Evolutionary conservation across 352 stramenopile species (phyloP).

Genomic region (Phytophthora melonis): DNA sequence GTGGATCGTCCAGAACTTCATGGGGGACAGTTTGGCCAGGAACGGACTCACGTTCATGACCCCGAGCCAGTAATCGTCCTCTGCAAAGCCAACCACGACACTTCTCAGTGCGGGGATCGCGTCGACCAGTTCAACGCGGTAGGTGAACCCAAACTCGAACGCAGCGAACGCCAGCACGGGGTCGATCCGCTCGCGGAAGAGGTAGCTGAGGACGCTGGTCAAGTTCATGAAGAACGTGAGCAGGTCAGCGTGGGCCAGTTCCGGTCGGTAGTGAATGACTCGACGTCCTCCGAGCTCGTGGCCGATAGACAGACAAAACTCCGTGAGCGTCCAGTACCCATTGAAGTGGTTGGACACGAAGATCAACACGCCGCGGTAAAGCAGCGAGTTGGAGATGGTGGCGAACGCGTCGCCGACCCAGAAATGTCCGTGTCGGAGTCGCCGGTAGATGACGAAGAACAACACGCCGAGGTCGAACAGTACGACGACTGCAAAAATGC

Average conservation of each 20-base stretch:
- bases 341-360: conserved; percentile 52
- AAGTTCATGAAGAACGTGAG: conserved; percentile 44
- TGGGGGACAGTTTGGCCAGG: conserved; percentile 10
- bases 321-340: conserved; percentile 48
- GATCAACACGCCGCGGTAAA: conserved; percentile 36
- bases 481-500: conserved; percentile 45
- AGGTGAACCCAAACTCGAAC: conserved; percentile 32
- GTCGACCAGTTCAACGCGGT: conserved; percentile 29
- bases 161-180: conserved; percentile 32
- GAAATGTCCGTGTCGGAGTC: conserved; percentile 37
- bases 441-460: conserved; percentile 44
- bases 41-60: conserved; percentile 10
- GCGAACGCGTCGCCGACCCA: conserved; percentile 57
- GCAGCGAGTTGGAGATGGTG: conserved; percentile 35
- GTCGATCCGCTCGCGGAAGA: conserved; percentile 41
- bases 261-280: conserved; percentile 25
- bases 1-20: conserved; percentile 34
- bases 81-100: conserved; percentile 27
- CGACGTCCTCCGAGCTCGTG: conserved; percentile 2
- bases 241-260: conserved; percentile 37
- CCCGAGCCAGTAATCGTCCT: conserved; percentile 22
- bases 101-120: conserved; percentile 11
- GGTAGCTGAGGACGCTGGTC: conserved; percentile 34
- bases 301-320: conserved; percentile 42
- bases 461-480: conserved; percentile 44